Percentiles rank a stretch among this genome's conserved stretches.
These are phyloP conservation scores for Diplodia scrobiculata DNA, from an alignment of 2,329 filamentous ascomycete genomes.

Conservation along the genomic window DNA sequence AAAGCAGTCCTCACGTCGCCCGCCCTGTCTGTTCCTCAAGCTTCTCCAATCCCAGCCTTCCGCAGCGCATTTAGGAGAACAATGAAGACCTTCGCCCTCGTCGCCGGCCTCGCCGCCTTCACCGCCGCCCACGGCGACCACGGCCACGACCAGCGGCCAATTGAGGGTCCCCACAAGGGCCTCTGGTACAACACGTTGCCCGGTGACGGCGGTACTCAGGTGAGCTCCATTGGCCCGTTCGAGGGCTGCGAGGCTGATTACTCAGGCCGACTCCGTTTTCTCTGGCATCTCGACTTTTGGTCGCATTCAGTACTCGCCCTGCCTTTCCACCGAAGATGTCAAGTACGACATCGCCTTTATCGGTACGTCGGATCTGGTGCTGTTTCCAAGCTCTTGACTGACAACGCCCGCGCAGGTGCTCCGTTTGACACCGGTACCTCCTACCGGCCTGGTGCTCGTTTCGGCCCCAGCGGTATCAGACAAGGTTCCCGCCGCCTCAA, in stretches of 20 bases:
- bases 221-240: slow-evolving; percentile 41
- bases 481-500: slow-evolving; percentile 84
- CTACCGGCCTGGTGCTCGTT: slow-evolving; percentile 79
- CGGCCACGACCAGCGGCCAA: slow-evolving; percentile 59
- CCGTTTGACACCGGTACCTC: slow-evolving; percentile 86
- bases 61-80: background rate
- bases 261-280: slow-evolving; percentile 80
- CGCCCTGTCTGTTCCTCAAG: background rate
- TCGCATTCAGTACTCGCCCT: slow-evolving; percentile 74
- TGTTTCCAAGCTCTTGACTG: background rate
- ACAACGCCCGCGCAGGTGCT: slow-evolving; percentile 58
- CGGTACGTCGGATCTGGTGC: slow-evolving; percentile 51
- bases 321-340: slow-evolving; percentile 68
- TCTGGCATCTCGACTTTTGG: slow-evolving; percentile 87
- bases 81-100: slow-evolving; percentile 30
- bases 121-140: slow-evolving; percentile 63
- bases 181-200: slow-evolving; percentile 83
- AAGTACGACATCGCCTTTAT: slow-evolving; percentile 86
- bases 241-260: background rate
- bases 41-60: background rate
- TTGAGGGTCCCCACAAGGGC: slow-evolving; percentile 69
- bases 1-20: background rate
- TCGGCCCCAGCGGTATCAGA: slow-evolving; percentile 80
- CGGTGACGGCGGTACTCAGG: slow-evolving; percentile 81
- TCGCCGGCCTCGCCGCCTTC: slow-evolving; percentile 52